Percentiles rank a stretch among this genome's conserved stretches.
phyloP scores from a whole-genome alignment of 1,284 basidiomycete species.

The Stygiomarasmius scandens region DNA sequence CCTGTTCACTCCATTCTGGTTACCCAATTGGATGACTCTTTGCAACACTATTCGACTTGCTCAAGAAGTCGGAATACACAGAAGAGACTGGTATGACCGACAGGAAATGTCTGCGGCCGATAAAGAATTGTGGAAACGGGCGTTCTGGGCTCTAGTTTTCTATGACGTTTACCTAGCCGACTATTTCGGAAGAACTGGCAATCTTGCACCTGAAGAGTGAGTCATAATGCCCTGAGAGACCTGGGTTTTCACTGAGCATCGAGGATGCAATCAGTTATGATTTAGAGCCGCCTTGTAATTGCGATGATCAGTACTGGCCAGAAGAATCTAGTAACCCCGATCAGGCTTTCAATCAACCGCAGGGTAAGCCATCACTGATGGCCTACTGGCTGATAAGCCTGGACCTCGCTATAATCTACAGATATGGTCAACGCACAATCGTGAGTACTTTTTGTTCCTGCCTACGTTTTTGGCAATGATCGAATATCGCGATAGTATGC shows the following conservation, averaged over 20 bases:
- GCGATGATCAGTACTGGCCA: constrained; percentile 69
- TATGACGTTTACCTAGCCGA: not conserved
- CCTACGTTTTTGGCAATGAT: not conserved
- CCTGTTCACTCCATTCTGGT: not conserved
- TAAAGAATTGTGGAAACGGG: constrained; percentile 71
- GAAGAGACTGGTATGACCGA: constrained; percentile 20
- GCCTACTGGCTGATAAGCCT: constrained; percentile 55
- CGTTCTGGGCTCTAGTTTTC: constrained; percentile 67
- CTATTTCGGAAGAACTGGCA: not conserved
- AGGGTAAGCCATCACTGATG: constrained; percentile 44
- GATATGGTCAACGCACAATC: constrained; percentile 66
- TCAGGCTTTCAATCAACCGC: constrained; percentile 47
- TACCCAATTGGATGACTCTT: not conserved
- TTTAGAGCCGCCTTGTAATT: constrained; percentile 57
- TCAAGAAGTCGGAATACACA: constrained; percentile 68
- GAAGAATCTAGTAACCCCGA: constrained; percentile 37
- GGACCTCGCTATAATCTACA: constrained; percentile 60
- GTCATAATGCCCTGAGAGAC: not conserved
- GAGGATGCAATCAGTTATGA: constrained; percentile 46
- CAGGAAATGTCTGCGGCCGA: not conserved
- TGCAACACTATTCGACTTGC: constrained; percentile 56
- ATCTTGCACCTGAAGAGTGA: not conserved
- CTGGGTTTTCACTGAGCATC: not conserved
- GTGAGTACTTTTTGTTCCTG: constrained; percentile 30
- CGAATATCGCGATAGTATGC: constrained; percentile 44